These are phyloP conservation scores for Pichia sp. DNA, from an alignment of 1,139 yeast species.

Conservation along the genomic window DNA sequence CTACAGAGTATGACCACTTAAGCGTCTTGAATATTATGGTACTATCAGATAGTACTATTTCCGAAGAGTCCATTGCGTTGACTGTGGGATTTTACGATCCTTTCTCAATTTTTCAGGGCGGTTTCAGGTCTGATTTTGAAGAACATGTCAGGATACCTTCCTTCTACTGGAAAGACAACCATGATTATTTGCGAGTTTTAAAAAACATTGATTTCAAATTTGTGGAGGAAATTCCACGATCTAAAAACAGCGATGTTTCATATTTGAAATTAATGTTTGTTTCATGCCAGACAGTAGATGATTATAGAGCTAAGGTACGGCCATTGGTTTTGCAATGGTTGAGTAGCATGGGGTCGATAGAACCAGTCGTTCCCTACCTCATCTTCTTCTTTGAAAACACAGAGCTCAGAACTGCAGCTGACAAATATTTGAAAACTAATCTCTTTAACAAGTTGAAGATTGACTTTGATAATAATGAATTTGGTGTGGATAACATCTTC, in stretches of 20 bases:
- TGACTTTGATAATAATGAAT: constrained; percentile 51
- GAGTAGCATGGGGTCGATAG: constrained; percentile 40
- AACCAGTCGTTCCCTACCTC: constrained; percentile 60
- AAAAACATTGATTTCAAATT: constrained; percentile 56
- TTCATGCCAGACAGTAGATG: constrained; percentile 60
- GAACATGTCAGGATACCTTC: constrained; percentile 62
- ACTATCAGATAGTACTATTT: neutral
- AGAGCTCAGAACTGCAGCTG: constrained; percentile 25
- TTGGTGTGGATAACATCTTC: constrained; percentile 40
- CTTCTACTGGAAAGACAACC: constrained; percentile 70
- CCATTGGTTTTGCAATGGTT: constrained; percentile 84
- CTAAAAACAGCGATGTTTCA: constrained; percentile 31
- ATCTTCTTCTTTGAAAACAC: constrained; percentile 51
- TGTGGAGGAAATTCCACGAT: constrained; percentile 53
- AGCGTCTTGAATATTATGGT: neutral
- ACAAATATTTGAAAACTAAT: constrained; percentile 49
- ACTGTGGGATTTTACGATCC: constrained; percentile 77
- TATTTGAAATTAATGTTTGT: constrained; percentile 68
- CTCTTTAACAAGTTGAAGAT: constrained; percentile 58
- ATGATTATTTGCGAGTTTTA: constrained; percentile 61
- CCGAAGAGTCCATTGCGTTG: constrained; percentile 9
- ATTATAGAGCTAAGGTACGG: constrained; percentile 72
- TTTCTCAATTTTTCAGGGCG: constrained; percentile 53
- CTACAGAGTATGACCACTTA: too few species aligned
- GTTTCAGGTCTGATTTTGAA: constrained; percentile 48